Percentiles rank a stretch among this genome's conserved stretches.
Evolutionary conservation across 306 rosid genomes (phyloP).

Genomic region (Vicia villosa): DNA sequence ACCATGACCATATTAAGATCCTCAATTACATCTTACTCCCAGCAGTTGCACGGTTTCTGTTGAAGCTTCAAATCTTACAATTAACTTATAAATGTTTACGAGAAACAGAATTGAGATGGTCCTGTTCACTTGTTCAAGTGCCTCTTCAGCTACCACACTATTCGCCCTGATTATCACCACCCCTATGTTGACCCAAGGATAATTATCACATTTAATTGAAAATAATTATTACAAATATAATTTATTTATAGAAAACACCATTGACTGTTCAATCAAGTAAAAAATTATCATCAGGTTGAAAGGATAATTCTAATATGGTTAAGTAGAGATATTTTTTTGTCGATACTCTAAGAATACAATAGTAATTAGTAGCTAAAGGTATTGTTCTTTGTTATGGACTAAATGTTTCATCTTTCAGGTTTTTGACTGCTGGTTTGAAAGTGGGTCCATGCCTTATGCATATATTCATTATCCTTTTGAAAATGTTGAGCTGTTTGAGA

Average conservation of each 20-base stretch:
- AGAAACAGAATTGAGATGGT: no score
- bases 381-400: constrained; percentile 22
- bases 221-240: not conserved
- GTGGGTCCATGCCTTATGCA: constrained; percentile 99
- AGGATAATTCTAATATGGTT: not conserved
- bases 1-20: no score
- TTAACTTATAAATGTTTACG: no score
- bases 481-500: constrained; percentile 84
- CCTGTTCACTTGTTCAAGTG: no score
- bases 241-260: not conserved
- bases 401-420: constrained; percentile 60
- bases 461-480: constrained; percentile 96
- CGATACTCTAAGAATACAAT: not conserved
- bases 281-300: not conserved
- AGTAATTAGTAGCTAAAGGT: constrained; percentile 4
- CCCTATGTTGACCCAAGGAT: not conserved
- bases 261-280: constrained; percentile 10
- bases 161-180: no score
- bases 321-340: not conserved
- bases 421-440: constrained; percentile 99
- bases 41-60: no score
- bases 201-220: not conserved
- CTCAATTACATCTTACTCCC: no score
- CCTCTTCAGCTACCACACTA: no score
- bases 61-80: no score